phyloP scores from a whole-genome alignment of 2,329 filamentous ascomycete genomes.

The Claviceps monticola region DNA sequence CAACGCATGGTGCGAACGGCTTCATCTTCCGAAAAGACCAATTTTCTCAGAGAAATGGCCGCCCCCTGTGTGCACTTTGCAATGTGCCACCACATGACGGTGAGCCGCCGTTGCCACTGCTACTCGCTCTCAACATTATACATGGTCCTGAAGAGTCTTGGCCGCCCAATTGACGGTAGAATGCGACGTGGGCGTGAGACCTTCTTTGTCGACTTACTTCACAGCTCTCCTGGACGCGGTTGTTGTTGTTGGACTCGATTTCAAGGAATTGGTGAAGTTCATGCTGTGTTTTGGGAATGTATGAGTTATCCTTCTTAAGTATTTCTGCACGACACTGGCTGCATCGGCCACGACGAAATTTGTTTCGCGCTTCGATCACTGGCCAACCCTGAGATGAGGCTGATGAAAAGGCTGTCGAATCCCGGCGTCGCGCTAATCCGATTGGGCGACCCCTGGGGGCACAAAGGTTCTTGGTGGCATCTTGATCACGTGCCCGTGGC shows the following conservation, averaged over 20 bases:
- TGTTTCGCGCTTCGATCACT: not conserved
- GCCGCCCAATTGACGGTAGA: not conserved
- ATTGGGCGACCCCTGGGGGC: not conserved
- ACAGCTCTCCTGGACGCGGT: not conserved
- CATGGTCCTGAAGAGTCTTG: not conserved
- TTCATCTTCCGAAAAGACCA: no score
- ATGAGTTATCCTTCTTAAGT: not conserved
- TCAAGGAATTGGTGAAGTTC: not conserved
- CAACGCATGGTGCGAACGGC: no score
- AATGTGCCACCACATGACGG: constrained; percentile 2
- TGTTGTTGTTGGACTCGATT: not conserved
- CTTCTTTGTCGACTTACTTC: not conserved
- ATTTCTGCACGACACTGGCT: not conserved
- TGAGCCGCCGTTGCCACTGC: not conserved
- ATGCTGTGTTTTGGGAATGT: not conserved
- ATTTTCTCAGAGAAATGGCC: not conserved
- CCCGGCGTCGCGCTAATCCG: constrained; percentile 1
- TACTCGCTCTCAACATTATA: not conserved
- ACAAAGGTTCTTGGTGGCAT: not conserved
- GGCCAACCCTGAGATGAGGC: not conserved
- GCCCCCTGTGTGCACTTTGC: not conserved
- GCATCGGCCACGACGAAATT: not conserved
- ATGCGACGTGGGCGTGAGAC: not conserved
- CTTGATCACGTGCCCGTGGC: not conserved
- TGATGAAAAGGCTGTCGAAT: not conserved